phyloP scores from a whole-genome alignment of 2,329 filamentous ascomycete genomes.

The Pyrenochaeta sp. region DNA sequence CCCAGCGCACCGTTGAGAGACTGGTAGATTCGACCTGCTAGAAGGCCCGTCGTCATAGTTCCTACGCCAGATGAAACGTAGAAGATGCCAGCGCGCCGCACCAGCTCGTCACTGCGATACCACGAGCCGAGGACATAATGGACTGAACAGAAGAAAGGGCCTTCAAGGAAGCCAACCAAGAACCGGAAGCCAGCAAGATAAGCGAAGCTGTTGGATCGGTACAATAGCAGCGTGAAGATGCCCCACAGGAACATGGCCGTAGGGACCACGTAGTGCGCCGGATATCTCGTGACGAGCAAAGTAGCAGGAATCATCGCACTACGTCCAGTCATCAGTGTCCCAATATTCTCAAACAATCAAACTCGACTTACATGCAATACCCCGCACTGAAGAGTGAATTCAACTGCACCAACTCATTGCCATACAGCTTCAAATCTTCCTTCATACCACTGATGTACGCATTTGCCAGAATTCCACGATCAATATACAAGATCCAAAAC shows the following conservation, averaged over 20 bases:
- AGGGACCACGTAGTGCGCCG: constrained; percentile 59
- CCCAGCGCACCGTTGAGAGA: constrained; percentile 60
- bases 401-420: constrained; percentile 61
- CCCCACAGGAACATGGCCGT: constrained; percentile 61
- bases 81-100: constrained; percentile 58
- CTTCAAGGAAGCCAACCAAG: constrained; percentile 60
- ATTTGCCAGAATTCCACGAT: constrained; percentile 53
- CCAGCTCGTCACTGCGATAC: constrained; percentile 51
- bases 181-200: constrained; percentile 61
- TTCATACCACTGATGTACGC: constrained; percentile 62
- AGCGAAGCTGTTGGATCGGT: constrained; percentile 53
- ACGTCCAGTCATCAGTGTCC: too few species aligned
- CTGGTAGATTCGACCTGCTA: constrained; percentile 16
- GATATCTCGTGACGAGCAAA: constrained; percentile 4
- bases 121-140: constrained; percentile 46
- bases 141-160: constrained; percentile 36
- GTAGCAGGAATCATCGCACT: neutral
- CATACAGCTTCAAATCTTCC: constrained; percentile 57
- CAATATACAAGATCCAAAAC: too few species aligned
- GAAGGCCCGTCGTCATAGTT: neutral
- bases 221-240: constrained; percentile 62
- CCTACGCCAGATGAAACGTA: constrained; percentile 48
- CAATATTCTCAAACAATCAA: too few species aligned
- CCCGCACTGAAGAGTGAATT: constrained; percentile 60
- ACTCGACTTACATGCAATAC: too few species aligned